Conservation (phyloP, 352 stramenopile genomes). For the Blastocystis sp. region DNA sequence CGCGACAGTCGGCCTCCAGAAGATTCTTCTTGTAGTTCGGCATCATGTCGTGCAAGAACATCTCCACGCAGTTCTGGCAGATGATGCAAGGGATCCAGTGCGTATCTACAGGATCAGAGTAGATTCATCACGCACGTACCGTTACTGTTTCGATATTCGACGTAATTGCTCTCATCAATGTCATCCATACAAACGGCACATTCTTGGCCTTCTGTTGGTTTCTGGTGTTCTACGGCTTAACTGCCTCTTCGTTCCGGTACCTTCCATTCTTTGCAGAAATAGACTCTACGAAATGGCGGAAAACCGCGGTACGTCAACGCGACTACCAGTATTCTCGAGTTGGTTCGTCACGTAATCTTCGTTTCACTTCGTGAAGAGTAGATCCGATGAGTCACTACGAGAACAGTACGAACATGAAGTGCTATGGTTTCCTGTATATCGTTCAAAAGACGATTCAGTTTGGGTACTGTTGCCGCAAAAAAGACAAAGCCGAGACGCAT, state of each 20-base stretch:
- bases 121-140: background rate
- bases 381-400: too few relatives aligned
- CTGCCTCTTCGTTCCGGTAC: too few relatives aligned
- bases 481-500: background rate
- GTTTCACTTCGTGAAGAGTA: too few relatives aligned
- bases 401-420: too few relatives aligned
- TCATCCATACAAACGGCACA: constrained; percentile 28
- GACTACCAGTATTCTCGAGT: too few relatives aligned
- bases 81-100: constrained; percentile 41
- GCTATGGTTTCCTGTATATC: background rate
- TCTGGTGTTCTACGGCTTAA: constrained; percentile 38
- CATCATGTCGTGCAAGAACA: constrained; percentile 49
- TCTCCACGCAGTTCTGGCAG: background rate
- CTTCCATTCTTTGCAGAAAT: too few relatives aligned
- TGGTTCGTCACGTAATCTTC: too few relatives aligned
- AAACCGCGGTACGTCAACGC: background rate
- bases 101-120: background rate
- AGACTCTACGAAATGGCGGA: too few relatives aligned
- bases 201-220: constrained; percentile 14
- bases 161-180: constrained; percentile 36
- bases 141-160: constrained; percentile 21
- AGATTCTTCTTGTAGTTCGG: constrained; percentile 40
- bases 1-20: constrained; percentile 18
- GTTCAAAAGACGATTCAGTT: background rate
- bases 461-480: background rate